Percentiles rank a stretch among this genome's conserved stretches.
phyloP scores from a whole-genome alignment of 1,284 basidiomycete genomes.

The Fistulinella staudtii region DNA sequence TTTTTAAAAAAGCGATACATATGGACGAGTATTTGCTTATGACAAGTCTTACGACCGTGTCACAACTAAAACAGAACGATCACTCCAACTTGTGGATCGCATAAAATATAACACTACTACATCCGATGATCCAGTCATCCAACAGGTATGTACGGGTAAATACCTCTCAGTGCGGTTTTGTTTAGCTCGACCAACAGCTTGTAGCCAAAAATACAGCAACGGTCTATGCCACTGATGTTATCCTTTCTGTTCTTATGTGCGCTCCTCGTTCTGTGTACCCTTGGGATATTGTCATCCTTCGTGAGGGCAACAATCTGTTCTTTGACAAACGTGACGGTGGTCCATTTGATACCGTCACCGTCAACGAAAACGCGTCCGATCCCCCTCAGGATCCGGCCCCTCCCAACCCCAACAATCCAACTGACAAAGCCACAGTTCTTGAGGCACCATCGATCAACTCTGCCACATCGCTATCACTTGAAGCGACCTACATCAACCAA shows the following conservation, averaged over 20 bases:
- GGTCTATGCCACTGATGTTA: constrained; percentile 94
- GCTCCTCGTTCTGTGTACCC: constrained; percentile 94
- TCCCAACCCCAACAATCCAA: constrained; percentile 70
- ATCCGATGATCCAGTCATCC: constrained; percentile 95
- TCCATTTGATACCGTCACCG: constrained; percentile 95
- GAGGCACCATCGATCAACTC: constrained; percentile 86
- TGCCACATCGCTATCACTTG: constrained; percentile 89
- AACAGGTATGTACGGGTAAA: constrained; percentile 52
- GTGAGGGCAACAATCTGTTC: constrained; percentile 92
- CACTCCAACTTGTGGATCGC: constrained; percentile 89
- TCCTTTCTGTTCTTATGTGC: constrained; percentile 95
- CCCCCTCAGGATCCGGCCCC: constrained; percentile 86
- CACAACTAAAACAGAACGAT: constrained; percentile 88
- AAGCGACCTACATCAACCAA: constrained; percentile 99
- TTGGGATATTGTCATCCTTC: constrained; percentile 97
- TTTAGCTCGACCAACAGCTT: constrained; percentile 46
- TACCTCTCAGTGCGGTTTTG: constrained; percentile 2
- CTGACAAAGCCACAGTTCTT: constrained; percentile 57
- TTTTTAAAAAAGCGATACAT: constrained; percentile 58
- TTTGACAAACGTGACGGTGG: constrained; percentile 99
- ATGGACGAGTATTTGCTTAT: constrained; percentile 91
- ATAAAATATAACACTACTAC: constrained; percentile 98
- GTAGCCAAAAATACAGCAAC: constrained; percentile 76
- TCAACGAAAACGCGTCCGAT: constrained; percentile 98
- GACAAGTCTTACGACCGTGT: constrained; percentile 96